Evolutionary conservation across 352 stramenopile species (phyloP).

Genomic region (Pythium vanterpoolii): DNA sequence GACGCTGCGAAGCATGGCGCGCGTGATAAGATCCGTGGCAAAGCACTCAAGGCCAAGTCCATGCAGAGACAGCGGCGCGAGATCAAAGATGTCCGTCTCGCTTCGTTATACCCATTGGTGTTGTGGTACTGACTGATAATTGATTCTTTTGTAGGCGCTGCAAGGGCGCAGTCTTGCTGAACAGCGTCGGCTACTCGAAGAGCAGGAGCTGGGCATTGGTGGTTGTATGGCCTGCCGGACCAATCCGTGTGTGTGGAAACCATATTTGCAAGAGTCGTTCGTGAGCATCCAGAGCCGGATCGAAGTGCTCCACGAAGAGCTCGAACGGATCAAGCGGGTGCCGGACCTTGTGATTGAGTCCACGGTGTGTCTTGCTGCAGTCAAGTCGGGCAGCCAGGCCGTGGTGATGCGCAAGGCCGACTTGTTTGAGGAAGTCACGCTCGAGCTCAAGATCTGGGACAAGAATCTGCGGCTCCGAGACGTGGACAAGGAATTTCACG

Average conservation of each 20-base stretch:
- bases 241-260: slow-evolving; percentile 64
- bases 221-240: slow-evolving; percentile 83
- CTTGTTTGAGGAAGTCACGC: slow-evolving; percentile 69
- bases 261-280: slow-evolving; percentile 54
- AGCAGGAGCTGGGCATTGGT: slow-evolving; percentile 62
- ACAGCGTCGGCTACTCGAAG: slow-evolving; percentile 51
- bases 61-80: slow-evolving; percentile 70
- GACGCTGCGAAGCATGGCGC: slow-evolving; percentile 27
- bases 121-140: slow-evolving; percentile 3
- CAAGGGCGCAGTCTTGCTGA: slow-evolving; percentile 62
- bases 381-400: slow-evolving; percentile 47
- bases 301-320: slow-evolving; percentile 55
- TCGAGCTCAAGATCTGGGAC: slow-evolving; percentile 65
- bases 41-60: slow-evolving; percentile 50
- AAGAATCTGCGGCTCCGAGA: slow-evolving; percentile 62
- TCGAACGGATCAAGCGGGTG: slow-evolving; percentile 67
- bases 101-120: not conserved
- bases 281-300: slow-evolving; percentile 54
- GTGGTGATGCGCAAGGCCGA: slow-evolving; percentile 62
- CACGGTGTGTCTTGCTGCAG: slow-evolving; percentile 50
- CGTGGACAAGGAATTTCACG: slow-evolving; percentile 93
- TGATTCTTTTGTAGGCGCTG: slow-evolving; percentile 19
- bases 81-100: slow-evolving; percentile 51
- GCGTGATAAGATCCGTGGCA: slow-evolving; percentile 44
- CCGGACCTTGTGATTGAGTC: slow-evolving; percentile 48